phyloP scores from a whole-genome alignment of 2,329 filamentous ascomycete species.

The Aureobasidium namibiae region DNA sequence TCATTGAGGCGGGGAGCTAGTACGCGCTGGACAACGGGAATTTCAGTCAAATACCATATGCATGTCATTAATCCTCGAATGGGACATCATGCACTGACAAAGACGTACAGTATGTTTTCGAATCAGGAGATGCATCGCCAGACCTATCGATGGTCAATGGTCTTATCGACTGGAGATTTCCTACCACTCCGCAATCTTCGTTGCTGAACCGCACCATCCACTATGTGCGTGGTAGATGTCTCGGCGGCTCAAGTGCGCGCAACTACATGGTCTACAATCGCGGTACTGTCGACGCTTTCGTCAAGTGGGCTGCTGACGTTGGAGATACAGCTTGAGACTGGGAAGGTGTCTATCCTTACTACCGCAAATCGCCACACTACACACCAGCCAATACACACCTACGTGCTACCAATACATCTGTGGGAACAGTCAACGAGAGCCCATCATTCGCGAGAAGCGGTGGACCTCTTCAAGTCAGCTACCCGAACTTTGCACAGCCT shows the following conservation, averaged over 20 bases:
- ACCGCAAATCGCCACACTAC: conserved; percentile 20
- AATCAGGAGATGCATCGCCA: background rate
- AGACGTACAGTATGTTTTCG: no score
- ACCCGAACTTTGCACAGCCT: conserved; percentile 20
- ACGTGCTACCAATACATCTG: conserved; percentile 16
- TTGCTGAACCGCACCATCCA: conserved; percentile 13
- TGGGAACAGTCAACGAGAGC: conserved; percentile 14
- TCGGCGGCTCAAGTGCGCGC: conserved; percentile 22
- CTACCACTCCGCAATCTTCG: conserved; percentile 18
- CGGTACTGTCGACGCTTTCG: conserved; percentile 20
- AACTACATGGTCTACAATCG: conserved; percentile 22
- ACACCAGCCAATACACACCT: conserved; percentile 13
- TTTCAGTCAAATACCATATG: conserved; percentile 20
- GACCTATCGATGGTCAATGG: conserved; percentile 17
- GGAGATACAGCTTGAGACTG: conserved; percentile 20
- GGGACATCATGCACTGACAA: no score
- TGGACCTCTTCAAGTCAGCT: conserved; percentile 23
- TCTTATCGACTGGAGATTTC: conserved; percentile 24
- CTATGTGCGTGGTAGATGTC: conserved; percentile 24
- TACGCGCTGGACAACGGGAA: conserved; percentile 20
- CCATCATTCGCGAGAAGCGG: conserved; percentile 15
- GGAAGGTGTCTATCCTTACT: conserved; percentile 22
- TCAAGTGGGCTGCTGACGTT: conserved; percentile 30
- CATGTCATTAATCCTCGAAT: no score
- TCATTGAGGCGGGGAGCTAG: conserved; percentile 21